Conservation (phyloP, 805 yeast genomes). For the Ogataea dorogensis region DNA sequence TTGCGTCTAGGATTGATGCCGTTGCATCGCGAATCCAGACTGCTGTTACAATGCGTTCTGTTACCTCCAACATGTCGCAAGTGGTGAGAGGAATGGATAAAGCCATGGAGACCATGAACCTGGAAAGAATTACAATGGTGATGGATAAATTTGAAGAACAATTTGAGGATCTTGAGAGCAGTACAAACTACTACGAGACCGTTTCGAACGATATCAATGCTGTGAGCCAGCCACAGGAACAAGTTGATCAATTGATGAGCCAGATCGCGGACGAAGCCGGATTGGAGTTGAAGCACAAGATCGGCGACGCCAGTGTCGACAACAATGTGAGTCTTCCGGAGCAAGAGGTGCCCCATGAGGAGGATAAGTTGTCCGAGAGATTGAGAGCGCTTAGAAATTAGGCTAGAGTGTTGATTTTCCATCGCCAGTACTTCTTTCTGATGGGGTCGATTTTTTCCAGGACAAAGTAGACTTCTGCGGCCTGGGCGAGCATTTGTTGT, state of each 20-base stretch:
- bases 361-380: constrained; percentile 84
- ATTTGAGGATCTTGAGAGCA: constrained; percentile 92
- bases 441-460: constrained; percentile 40
- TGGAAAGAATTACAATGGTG: constrained; percentile 86
- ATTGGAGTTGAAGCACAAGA: constrained; percentile 81
- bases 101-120: constrained; percentile 93
- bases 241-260: constrained; percentile 85
- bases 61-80: constrained; percentile 88
- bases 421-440: constrained; percentile 34
- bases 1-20: constrained; percentile 90
- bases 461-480: constrained; percentile 47
- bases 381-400: constrained; percentile 73
- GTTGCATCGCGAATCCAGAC: constrained; percentile 96
- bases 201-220: constrained; percentile 90
- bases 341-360: constrained; percentile 50
- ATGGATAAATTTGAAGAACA: constrained; percentile 98
- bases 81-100: constrained; percentile 96
- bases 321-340: constrained; percentile 39
- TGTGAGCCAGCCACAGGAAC: constrained; percentile 88
- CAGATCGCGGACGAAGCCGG: constrained; percentile 98
- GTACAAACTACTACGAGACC: constrained; percentile 87
- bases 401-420: constrained; percentile 9
- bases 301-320: constrained; percentile 59
- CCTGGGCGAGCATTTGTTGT: constrained; percentile 32
- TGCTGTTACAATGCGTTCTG: constrained; percentile 96